Base-by-base conservation (phyloP, 495 filamentous ascomycete genomes). In the Margaritispora aquatica region DNA sequence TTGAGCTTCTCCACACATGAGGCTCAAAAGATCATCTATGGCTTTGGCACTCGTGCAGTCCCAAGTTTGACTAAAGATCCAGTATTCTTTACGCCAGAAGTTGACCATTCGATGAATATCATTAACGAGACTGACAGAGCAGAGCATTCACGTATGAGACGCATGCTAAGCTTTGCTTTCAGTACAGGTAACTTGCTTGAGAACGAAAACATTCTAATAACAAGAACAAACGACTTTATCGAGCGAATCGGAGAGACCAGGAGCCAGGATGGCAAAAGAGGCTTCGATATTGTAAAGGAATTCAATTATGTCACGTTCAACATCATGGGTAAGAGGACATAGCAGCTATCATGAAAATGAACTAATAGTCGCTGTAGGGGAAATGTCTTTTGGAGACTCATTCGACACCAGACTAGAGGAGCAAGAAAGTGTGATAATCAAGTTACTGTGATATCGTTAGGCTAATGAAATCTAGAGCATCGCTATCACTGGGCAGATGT, bases 1-100 rank as follows among this genome's bases (percentile, higher is more conserved):
- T 24, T 59, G 9, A 52, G 27, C 31, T 59, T 59, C 27, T 41
- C 21, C 55, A 79, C 77, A 8, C 62, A 79, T 1, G 71, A 74
- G n/a, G 83, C 78, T 0, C 75, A 85, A 19, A 83, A 80, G 59
- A 81, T 85, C 63, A 86, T 87, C 19, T 87, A 87, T 66, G 76
- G 84, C 8, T 87, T 84, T 59, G 79, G 85, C 50, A 87, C 57
- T 17, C 57, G 55, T 17, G 49, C 44, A 8, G 55, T 50, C 1
- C 55, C 55, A 20, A 10, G 9, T 20, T 50, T 58, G 55, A 29
- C 51, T 46, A 58, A 58, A 27, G 55, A 58, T 34, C 55, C 55
- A 21, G 49, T 51, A 13, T 58, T 58, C 46, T 58, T 58, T 46
- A 58, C 55, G 1, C 55, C 55, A 1, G 55, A 58, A 26, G 55